Base-by-base conservation (phyloP, 306 rosid species). In the Crataegus laevigata region DNA sequence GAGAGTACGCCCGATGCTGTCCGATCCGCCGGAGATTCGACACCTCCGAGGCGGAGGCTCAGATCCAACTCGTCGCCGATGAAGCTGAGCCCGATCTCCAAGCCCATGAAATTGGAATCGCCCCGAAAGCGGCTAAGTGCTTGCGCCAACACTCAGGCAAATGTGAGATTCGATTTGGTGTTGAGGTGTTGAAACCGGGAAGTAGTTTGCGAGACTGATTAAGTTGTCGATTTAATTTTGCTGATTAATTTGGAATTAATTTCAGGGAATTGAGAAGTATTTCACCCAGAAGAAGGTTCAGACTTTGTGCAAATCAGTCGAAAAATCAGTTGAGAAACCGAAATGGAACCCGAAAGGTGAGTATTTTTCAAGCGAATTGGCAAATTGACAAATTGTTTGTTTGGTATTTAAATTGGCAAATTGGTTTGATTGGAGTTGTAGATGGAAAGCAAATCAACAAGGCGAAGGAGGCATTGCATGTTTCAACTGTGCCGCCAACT, bases 391-490 rank as follows among this genome's bases (percentile, higher is more conserved):
- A 36, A 36, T 36, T 36, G 38, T 12, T 54, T 34, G 3, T 10
- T 55, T 66, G 30, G 5, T 3, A 3, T 30, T 12, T 40, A 29
- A 25, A 5, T 42, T 47, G 65, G 73, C 0, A 4, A 25, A 54
- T 34, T 32, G 26, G 25, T 55, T 71, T 25, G 62, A 65, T 21
- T 36, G 51, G 66, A 70, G 5, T 54, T 60, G 26, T 75, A 94
- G 98, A 91, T 78, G 38, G 58, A 5, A 91, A 89, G 84, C 91
- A 90, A 68, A 59, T 85, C 63, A 89, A 82, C 78, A 55, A 8
- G n/a, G 93, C 70, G 83, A 91, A 90, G 86, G 89, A 90, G 81
- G 96, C 88, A 4, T 60, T 94, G 81, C 96, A 94, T 45, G 80
- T 94, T 63, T 92, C 96, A 0, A 85, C 88, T 1, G 87, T 88